Evolutionary conservation across 2,329 filamentous ascomycete genomes (phyloP).

Genomic region (Cercospora sojina): DNA sequence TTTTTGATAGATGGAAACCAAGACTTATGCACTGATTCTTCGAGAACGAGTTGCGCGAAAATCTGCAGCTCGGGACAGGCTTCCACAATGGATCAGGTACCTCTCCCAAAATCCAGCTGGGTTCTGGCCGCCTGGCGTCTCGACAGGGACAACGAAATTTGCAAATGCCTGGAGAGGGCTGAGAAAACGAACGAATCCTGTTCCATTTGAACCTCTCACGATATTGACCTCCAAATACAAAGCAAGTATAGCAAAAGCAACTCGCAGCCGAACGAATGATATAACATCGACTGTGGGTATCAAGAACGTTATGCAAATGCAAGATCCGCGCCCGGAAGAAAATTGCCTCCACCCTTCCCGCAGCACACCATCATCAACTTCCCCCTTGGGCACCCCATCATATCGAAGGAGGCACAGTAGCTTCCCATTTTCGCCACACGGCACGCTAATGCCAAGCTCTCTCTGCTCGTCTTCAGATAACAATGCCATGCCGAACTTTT

Average conservation of each 20-base stretch:
- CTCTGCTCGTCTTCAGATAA: not conserved
- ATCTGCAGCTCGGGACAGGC: not conserved
- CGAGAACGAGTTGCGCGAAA: not conserved
- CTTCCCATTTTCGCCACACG: not conserved
- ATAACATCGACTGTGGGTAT: constrained; percentile 14
- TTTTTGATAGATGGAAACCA: too few species aligned
- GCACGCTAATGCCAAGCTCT: not conserved
- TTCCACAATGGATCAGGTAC: not conserved
- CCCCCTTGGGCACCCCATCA: not conserved
- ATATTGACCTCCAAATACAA: not conserved
- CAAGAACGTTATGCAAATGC: constrained; percentile 15
- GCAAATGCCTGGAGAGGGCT: not conserved
- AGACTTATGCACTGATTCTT: too few species aligned
- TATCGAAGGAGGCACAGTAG: not conserved
- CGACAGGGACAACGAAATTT: not conserved
- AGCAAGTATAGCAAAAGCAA: not conserved
- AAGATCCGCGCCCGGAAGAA: not conserved
- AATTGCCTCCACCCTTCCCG: not conserved
- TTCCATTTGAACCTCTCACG: not conserved
- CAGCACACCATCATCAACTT: not conserved
- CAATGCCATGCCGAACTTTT: not conserved
- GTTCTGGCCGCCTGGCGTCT: not conserved
- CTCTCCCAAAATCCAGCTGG: not conserved
- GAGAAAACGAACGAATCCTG: not conserved
- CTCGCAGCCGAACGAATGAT: constrained; percentile 10